Conservation (phyloP, 306 rosid genomes). For the Mucuna pruriens region DNA sequence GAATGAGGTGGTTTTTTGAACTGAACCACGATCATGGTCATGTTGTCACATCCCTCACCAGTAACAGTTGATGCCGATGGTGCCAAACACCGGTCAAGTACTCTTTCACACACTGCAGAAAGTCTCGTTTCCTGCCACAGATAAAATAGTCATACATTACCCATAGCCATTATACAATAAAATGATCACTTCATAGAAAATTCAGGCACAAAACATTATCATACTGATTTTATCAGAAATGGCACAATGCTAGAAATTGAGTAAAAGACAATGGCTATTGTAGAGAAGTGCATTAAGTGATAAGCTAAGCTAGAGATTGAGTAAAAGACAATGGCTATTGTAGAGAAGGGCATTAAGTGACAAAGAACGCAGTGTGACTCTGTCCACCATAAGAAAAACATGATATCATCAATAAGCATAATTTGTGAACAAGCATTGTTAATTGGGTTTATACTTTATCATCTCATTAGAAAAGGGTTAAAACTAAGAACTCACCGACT, state of each 20-base stretch:
- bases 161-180: not conserved
- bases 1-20: conserved; percentile 67
- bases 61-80: conserved; percentile 80
- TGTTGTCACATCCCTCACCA: conserved; percentile 97
- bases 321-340: not conserved
- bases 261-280: conserved; percentile 21
- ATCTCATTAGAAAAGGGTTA: not conserved
- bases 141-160: not conserved
- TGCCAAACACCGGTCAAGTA: conserved; percentile 88
- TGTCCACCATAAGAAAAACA: too few relatives aligned
- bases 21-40: conserved; percentile 97
- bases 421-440: not conserved
- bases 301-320: not conserved
- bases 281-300: not conserved
- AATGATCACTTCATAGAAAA: not conserved
- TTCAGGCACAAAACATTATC: not conserved
- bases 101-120: conserved; percentile 82
- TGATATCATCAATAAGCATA: conserved; percentile 15
- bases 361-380: too few relatives aligned
- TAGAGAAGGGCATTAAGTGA: too few relatives aligned
- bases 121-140: conserved; percentile 72
- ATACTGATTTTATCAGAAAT: not conserved
- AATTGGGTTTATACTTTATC: conserved; percentile 10
- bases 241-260: not conserved
- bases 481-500: conserved; percentile 52